These are phyloP conservation scores for Coniochaeta hoffmannii DNA, from an alignment of 2,329 filamentous ascomycete genomes.

Conservation along the genomic window DNA sequence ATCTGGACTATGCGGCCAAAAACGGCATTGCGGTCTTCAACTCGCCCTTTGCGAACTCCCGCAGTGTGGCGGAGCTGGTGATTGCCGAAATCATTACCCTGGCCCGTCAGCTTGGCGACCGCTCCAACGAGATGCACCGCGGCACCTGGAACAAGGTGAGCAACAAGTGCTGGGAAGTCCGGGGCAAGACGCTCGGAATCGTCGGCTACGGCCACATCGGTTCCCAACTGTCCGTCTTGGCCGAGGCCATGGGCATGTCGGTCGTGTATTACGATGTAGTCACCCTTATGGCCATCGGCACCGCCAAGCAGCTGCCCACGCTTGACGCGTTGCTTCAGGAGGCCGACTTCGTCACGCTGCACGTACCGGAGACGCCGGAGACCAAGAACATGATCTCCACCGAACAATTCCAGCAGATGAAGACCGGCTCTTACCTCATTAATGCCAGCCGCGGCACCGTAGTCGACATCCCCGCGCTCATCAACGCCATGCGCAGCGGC, in stretches of 20 bases:
- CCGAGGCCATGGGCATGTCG: conserved; percentile 95
- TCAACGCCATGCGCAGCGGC: conserved; percentile 77
- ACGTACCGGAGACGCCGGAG: conserved; percentile 89
- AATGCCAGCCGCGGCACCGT: conserved; percentile 93
- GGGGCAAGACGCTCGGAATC: conserved; percentile 94
- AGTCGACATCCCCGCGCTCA: conserved; percentile 86
- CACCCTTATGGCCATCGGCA: conserved; percentile 91
- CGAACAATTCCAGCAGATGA: conserved; percentile 79
- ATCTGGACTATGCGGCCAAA: conserved; percentile 73
- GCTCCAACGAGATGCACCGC: conserved; percentile 87
- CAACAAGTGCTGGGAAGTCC: conserved; percentile 93
- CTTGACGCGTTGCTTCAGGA: conserved; percentile 68
- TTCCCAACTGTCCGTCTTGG: conserved; percentile 87
- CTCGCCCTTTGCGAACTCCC: conserved; percentile 96
- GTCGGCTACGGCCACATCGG: conserved; percentile 97
- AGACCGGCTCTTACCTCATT: conserved; percentile 85
- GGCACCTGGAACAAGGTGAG: conserved; percentile 99
- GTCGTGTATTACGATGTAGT: conserved; percentile 97
- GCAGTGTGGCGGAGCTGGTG: conserved; percentile 92
- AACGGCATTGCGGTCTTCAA: conserved; percentile 97
- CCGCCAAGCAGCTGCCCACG: conserved; percentile 71
- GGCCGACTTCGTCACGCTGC: conserved; percentile 88
- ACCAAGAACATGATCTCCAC: conserved; percentile 88
- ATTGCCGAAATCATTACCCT: conserved; percentile 90
- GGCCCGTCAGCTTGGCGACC: conserved; percentile 86